Percentiles rank a stretch among this genome's conserved stretches.
These are phyloP conservation scores for Alternaria arbusti DNA, from an alignment of 2,329 filamentous ascomycete genomes.

Conservation along the genomic window DNA sequence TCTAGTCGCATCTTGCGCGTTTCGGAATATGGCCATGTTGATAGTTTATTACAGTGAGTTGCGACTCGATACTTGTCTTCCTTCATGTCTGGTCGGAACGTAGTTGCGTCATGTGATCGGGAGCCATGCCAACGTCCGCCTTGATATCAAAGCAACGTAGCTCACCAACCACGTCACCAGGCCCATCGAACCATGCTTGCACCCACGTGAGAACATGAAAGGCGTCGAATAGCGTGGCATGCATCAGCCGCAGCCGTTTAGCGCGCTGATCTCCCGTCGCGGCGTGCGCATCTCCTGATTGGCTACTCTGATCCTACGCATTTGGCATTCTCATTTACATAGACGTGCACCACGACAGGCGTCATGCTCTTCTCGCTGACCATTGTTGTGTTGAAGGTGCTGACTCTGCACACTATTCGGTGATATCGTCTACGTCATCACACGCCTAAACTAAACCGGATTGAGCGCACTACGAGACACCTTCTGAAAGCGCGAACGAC, in stretches of 20 bases:
- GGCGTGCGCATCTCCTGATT: not conserved
- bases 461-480: not conserved
- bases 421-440: conserved; percentile 35
- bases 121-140: not conserved
- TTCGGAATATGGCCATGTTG: not conserved
- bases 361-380: not conserved
- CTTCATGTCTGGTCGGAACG: not conserved
- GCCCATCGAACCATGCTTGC: not conserved
- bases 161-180: not conserved
- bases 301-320: not conserved
- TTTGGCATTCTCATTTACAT: not conserved
- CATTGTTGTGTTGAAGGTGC: not conserved
- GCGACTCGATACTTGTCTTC: not conserved
- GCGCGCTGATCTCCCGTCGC: not conserved
- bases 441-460: conserved; percentile 15
- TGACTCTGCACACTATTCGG: not conserved
- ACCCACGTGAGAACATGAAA: not conserved
- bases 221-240: not conserved
- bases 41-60: not conserved
- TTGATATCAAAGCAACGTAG: not conserved
- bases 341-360: not conserved
- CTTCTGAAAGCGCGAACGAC: not conserved
- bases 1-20: not conserved
- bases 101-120: not conserved
- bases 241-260: not conserved